Conservation (phyloP, 169 alveolate genomes). For the Perkinsus marinus region DNA sequence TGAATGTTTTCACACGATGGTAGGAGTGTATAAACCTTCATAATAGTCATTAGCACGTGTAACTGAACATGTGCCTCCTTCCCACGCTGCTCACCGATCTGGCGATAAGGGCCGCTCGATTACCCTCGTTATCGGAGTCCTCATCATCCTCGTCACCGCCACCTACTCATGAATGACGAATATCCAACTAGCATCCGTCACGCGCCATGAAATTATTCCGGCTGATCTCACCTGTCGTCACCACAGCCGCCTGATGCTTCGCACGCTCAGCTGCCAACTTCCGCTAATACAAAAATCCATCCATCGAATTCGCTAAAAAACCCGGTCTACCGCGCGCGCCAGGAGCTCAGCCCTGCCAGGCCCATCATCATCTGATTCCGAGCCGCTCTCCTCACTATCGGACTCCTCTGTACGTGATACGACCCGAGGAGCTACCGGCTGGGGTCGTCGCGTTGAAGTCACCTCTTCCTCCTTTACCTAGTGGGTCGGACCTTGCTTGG, state of each 20-base stretch:
- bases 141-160: not conserved
- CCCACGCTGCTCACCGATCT: not conserved
- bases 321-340: not conserved
- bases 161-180: not conserved
- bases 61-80: too few relatives aligned
- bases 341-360: not conserved
- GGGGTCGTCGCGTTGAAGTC: not conserved
- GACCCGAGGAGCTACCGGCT: not conserved
- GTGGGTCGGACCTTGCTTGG: too few relatives aligned
- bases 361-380: not conserved
- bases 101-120: not conserved
- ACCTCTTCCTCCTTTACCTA: not conserved
- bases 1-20: too few relatives aligned
- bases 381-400: not conserved
- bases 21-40: too few relatives aligned
- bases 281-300: not conserved
- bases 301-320: too few relatives aligned
- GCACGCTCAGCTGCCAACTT: not conserved
- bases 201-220: not conserved
- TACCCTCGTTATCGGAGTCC: not conserved
- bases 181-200: not conserved
- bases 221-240: not conserved
- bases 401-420: not conserved
- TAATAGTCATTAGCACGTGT: too few relatives aligned
- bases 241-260: not conserved